Base-by-base conservation (phyloP, 225 moss, liverwort and hornwort genomes). In the Rhytidiadelphus loreus region DNA sequence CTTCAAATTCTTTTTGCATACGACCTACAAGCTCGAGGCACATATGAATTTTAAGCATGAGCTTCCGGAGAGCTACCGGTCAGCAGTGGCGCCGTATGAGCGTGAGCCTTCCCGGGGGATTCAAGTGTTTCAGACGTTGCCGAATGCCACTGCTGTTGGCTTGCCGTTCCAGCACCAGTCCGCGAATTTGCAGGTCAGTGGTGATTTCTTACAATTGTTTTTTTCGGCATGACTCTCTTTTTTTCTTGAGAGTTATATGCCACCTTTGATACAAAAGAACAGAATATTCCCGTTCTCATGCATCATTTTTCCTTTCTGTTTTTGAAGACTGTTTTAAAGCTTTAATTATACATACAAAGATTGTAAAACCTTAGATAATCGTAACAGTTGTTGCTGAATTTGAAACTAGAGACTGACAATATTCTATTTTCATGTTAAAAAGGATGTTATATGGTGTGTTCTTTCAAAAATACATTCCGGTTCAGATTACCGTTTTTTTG, bases 91-190 rank as follows among this genome's bases (percentile, higher is more conserved):
- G 64, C 94, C 90, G 60, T 97, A 95, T 89, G 88, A 90, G 50
- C 92, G 96, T 78, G 96, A 94, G 83, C 87, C 94, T 68, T 94
- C 95, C 16, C 95, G 92, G 57, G 96, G 98, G 13, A 83, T 96
- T 46, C 98, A 98, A 91, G 84, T 92, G 7, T 98, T 92, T 79
- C 96, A 95, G 86, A 92, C 91, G 88, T 87, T 88, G 43, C 78
- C 93, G 21, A 89, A 92, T 80, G 90, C 90, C 29, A 95, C 93
- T 33, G 92, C 93, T 52, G 98, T 98, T 29, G 98, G 98, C 43
- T 92, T 97, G 68, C 98, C 98, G 30, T 90, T 97, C 82, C 95
- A 97, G 92, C 98, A 98, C 83, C 91, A 96, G 93, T 97, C 98
- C 87, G 98, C 98, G 80, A 92, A 94, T 90, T 92, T 98, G 66